phyloP scores from a whole-genome alignment of 768 basidiomycete species.

The Hygrophorus pudorinus region DNA sequence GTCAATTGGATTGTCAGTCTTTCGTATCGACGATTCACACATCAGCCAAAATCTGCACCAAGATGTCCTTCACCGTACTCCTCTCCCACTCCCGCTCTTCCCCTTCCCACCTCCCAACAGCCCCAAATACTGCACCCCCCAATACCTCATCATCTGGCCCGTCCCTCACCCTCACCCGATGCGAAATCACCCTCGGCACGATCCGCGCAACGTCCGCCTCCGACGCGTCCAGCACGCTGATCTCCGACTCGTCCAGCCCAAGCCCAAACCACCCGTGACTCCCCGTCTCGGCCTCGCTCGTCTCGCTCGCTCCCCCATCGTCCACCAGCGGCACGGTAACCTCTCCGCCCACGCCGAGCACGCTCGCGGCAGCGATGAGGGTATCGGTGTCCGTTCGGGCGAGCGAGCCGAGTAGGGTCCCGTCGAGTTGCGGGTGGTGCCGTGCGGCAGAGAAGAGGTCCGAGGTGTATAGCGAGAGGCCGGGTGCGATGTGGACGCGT shows the following conservation, averaged over 20 bases:
- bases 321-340: background rate
- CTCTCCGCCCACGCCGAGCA: conserved; percentile 25
- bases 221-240: conserved; percentile 44
- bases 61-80: conserved; percentile 53
- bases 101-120: conserved; percentile 16
- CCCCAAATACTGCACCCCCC: conserved; percentile 52
- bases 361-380: conserved; percentile 56
- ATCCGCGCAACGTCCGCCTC: conserved; percentile 70
- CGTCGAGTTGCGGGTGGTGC: conserved; percentile 62
- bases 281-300: background rate
- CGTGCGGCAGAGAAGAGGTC: conserved; percentile 69
- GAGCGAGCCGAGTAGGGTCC: conserved; percentile 50
- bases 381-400: conserved; percentile 55
- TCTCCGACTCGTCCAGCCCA: no score
- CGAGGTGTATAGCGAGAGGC: conserved; percentile 52
- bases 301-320: conserved; percentile 5
- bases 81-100: conserved; percentile 10
- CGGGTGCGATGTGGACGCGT: conserved; percentile 37
- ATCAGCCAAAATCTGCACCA: conserved; percentile 47
- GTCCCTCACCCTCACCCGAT: conserved; percentile 62
- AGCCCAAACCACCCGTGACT: no score
- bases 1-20: no score
- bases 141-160: conserved; percentile 64
- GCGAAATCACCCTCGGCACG: conserved; percentile 62
- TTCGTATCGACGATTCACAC: conserved; percentile 20